Conservation (phyloP, 306 rosid genomes). For the Cicer arietinum region DNA sequence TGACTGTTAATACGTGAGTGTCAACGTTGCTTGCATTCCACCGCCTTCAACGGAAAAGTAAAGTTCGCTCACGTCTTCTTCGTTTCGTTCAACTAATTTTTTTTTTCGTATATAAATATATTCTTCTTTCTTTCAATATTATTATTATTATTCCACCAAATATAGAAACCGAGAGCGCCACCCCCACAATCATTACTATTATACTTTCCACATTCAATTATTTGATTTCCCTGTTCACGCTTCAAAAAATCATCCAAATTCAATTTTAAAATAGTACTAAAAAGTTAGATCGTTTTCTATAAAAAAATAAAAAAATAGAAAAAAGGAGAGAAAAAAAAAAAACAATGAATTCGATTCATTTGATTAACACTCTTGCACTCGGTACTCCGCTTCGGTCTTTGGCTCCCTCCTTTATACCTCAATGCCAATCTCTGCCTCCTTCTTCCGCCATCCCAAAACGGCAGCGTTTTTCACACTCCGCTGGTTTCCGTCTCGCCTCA, state of each 20-base stretch:
- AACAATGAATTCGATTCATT: constrained; percentile 58
- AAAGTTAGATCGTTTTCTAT: neutral
- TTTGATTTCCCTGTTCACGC: constrained; percentile 17
- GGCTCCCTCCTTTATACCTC: constrained; percentile 32
- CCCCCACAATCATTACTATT: neutral
- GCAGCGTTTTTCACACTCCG: constrained; percentile 38
- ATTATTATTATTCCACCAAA: neutral
- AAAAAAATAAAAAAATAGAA: neutral
- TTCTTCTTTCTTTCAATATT: neutral
- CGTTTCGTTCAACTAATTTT: constrained; percentile 32
- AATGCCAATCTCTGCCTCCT: constrained; percentile 37
- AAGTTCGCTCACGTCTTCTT: constrained; percentile 40
- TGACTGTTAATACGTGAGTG: constrained; percentile 23
- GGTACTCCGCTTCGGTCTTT: constrained; percentile 37
- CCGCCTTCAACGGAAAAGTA: constrained; percentile 52
- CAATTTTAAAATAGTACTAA: neutral
- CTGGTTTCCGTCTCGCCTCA: constrained; percentile 40
- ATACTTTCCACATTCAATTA: constrained; percentile 29
- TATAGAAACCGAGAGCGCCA: neutral
- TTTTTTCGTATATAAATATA: neutral
- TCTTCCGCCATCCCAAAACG: constrained; percentile 38
- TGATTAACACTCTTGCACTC: constrained; percentile 38
- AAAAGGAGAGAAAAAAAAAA: neutral
- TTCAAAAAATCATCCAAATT: neutral
- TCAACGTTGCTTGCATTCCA: constrained; percentile 40